Conservation (phyloP, 2,329 filamentous ascomycete species). For the Pseudogymnoascus sp. region DNA sequence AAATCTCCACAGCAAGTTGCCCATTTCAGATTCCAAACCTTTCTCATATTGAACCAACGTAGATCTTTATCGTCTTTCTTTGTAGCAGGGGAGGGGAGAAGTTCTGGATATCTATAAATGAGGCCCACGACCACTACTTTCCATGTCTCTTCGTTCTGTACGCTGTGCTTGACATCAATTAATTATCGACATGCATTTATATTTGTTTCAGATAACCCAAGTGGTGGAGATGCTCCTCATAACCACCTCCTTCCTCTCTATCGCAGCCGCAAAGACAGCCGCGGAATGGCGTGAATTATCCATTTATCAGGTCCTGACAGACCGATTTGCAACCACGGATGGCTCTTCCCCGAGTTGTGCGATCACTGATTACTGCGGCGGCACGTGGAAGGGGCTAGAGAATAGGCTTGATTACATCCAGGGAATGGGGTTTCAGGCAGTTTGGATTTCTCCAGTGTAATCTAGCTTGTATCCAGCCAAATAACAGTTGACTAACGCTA, state of each 20-base stretch:
- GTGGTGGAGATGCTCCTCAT: background rate
- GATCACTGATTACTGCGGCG: slow-evolving; percentile 36
- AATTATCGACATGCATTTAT: background rate
- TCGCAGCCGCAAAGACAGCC: background rate
- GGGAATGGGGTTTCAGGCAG: slow-evolving; percentile 40
- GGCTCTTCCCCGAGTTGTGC: slow-evolving; percentile 27
- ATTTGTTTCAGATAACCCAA: background rate
- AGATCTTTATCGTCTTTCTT: background rate
- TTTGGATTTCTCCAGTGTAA: slow-evolving; percentile 32
- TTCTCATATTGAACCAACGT: background rate
- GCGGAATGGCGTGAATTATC: slow-evolving; percentile 30
- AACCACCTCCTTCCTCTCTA: background rate
- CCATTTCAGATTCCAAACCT: background rate
- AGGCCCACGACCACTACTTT: background rate
- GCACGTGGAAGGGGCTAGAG: slow-evolving; percentile 41
- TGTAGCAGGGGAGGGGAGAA: background rate
- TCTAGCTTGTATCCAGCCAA: slow-evolving; percentile 19
- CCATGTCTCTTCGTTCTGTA: background rate
- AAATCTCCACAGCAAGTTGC: background rate
- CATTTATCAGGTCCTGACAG: slow-evolving; percentile 37
- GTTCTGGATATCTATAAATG: background rate
- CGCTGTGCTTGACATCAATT: background rate
- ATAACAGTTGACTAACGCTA: slow-evolving; percentile 29
- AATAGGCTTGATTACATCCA: slow-evolving; percentile 42
- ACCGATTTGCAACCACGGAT: slow-evolving; percentile 34